A percentile compares a stretch with the other conserved stretches of the same genome.
Conservation (phyloP, 495 filamentous ascomycete species). For the Aspergillus sclerotioniger region DNA sequence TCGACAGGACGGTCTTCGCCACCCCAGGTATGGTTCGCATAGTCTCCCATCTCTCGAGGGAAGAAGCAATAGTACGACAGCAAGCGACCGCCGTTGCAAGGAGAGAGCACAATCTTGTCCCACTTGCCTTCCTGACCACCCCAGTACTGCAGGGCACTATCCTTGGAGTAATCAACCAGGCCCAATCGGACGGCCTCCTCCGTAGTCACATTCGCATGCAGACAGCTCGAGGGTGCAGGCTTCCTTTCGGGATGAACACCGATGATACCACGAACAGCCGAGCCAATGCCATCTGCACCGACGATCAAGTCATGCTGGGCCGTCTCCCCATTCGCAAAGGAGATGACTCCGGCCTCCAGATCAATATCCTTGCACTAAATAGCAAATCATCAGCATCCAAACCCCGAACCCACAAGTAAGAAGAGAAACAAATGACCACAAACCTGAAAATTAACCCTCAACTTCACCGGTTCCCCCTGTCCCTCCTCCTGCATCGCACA, state of each 20-base stretch:
- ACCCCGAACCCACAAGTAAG: not conserved
- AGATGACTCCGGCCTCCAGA: slow-evolving; percentile 32
- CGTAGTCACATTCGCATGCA: slow-evolving; percentile 45
- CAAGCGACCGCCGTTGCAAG: slow-evolving; percentile 46
- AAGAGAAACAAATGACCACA: not conserved
- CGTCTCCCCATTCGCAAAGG: slow-evolving; percentile 33
- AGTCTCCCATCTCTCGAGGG: slow-evolving; percentile 42
- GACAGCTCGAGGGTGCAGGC: slow-evolving; percentile 45
- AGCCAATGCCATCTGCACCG: slow-evolving; percentile 48
- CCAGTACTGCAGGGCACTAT: slow-evolving; percentile 50
- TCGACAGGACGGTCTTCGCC: slow-evolving; percentile 34
- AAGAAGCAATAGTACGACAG: slow-evolving; percentile 54
- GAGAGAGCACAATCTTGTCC: slow-evolving; percentile 50
- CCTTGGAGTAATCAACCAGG: slow-evolving; percentile 41
- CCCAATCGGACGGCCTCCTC: slow-evolving; percentile 43
- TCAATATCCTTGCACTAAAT: slow-evolving; percentile 37
- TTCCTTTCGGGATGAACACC: slow-evolving; percentile 45
- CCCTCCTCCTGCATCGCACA: slow-evolving; percentile 42
- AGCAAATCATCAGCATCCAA: not conserved
- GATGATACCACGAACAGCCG: slow-evolving; percentile 38
- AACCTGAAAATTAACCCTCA: slow-evolving; percentile 45
- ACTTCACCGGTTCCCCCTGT: slow-evolving; percentile 38
- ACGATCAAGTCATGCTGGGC: slow-evolving; percentile 40
- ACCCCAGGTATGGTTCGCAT: slow-evolving; percentile 41
- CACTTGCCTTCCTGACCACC: slow-evolving; percentile 48